phyloP scores from a whole-genome alignment of 164 flowering plant genomes.

The Magnolia kwangsiensis region DNA sequence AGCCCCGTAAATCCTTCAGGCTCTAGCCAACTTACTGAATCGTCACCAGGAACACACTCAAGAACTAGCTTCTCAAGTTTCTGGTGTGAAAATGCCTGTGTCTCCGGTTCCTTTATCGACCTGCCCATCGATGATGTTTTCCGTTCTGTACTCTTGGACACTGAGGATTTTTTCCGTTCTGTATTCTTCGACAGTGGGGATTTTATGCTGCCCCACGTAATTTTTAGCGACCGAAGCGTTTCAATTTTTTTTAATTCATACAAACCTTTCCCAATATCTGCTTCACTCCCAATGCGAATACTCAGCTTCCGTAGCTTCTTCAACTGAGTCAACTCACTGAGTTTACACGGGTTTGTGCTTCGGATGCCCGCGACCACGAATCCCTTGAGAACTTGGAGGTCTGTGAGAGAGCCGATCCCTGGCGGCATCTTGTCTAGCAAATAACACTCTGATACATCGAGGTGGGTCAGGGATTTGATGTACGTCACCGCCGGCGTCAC shows the following conservation, averaged over 20 bases:
- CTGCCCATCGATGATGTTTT: neutral
- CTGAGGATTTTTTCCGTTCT: neutral
- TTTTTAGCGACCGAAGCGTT: constrained; percentile 16
- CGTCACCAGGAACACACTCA: constrained; percentile 17
- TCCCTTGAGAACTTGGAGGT: constrained; percentile 47
- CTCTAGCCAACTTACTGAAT: constrained; percentile 25
- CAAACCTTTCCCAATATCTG: constrained; percentile 1
- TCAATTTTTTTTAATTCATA: neutral
- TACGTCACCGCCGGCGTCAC: constrained; percentile 18
- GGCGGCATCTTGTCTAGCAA: constrained; percentile 29
- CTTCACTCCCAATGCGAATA: constrained; percentile 15
- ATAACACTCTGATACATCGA: constrained; percentile 50
- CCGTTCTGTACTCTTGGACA: neutral
- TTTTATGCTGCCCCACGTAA: constrained; percentile 26
- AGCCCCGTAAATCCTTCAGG: neutral
- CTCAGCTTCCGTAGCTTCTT: constrained; percentile 29
- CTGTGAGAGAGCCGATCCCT: constrained; percentile 20
- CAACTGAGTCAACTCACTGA: constrained; percentile 22
- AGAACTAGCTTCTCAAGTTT: constrained; percentile 35
- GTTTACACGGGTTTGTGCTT: constrained; percentile 12
- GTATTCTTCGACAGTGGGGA: too few relatives aligned
- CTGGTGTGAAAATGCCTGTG: neutral
- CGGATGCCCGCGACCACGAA: constrained; percentile 23
- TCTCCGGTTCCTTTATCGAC: too few relatives aligned
- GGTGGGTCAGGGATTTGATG: constrained; percentile 31